These are phyloP conservation scores for Floccularia luteovirens DNA, from an alignment of 768 basidiomycete genomes.

Conservation along the genomic window DNA sequence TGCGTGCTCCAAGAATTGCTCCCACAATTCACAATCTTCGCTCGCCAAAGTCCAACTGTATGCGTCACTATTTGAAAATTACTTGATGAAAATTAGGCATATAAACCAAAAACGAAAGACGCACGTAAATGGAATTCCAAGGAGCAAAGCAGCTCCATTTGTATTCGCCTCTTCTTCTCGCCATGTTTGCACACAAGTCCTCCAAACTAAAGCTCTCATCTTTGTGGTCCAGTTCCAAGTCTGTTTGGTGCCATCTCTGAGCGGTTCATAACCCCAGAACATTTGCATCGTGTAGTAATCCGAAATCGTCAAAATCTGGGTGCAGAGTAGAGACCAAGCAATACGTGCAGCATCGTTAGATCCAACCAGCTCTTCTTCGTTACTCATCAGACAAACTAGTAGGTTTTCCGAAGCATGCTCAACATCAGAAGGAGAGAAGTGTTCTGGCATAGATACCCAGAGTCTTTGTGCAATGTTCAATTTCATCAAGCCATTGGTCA, in stretches of 20 bases:
- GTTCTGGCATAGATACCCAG: slow-evolving; percentile 39
- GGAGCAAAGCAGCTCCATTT: slow-evolving; percentile 46
- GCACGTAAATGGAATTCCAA: slow-evolving; percentile 59
- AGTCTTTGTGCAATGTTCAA: slow-evolving; percentile 50
- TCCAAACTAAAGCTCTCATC: slow-evolving; percentile 50
- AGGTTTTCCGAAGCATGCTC: slow-evolving; percentile 36
- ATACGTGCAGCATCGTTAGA: slow-evolving; percentile 34
- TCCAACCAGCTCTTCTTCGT: slow-evolving; percentile 37
- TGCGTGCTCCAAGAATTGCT: slow-evolving; percentile 41
- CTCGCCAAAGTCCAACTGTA: slow-evolving; percentile 44
- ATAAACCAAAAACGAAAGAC: slow-evolving; percentile 15
- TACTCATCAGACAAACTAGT: slow-evolving; percentile 38
- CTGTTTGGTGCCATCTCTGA: slow-evolving; percentile 15
- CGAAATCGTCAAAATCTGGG: slow-evolving; percentile 42
- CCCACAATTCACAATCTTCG: slow-evolving; percentile 55
- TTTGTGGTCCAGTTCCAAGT: slow-evolving; percentile 31
- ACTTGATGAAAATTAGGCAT: background rate
- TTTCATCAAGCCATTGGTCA: slow-evolving; percentile 44
- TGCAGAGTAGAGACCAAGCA: slow-evolving; percentile 55
- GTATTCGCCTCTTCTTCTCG: slow-evolving; percentile 36
- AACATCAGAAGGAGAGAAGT: slow-evolving; percentile 35
- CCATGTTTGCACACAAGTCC: slow-evolving; percentile 50
- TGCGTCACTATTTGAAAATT: slow-evolving; percentile 19
- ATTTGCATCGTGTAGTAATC: slow-evolving; percentile 35
- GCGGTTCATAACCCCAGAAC: slow-evolving; percentile 42